Percentiles rank a stretch among this genome's conserved stretches.
Conservation (phyloP, 768 basidiomycete species). For the Termitomyces bulborhizus region DNA sequence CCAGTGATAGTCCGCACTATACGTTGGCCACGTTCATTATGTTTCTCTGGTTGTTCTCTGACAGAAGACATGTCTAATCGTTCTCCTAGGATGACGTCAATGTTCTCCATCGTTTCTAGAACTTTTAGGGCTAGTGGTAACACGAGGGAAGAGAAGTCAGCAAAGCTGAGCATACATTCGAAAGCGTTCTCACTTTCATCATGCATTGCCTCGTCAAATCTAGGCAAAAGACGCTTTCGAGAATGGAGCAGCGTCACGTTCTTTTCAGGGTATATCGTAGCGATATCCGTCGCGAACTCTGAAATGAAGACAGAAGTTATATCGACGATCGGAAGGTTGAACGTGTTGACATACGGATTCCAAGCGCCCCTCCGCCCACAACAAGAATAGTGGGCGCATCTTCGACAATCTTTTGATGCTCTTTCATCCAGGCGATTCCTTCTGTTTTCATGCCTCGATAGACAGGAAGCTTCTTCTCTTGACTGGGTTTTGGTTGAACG, state of each 20-base stretch:
- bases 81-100: constrained; percentile 49
- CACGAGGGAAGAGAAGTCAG: not conserved
- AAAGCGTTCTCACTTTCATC: not conserved
- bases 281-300: constrained; percentile 66
- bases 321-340: not conserved
- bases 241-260: constrained; percentile 57
- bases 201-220: constrained; percentile 4
- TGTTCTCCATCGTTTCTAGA: constrained; percentile 30
- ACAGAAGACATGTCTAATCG: constrained; percentile 40
- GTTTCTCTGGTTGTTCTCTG: constrained; percentile 18
- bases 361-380: constrained; percentile 69
- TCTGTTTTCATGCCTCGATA: constrained; percentile 42
- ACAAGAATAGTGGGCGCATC: constrained; percentile 48
- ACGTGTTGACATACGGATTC: constrained; percentile 48
- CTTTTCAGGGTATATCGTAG: constrained; percentile 44
- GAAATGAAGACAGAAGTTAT: not conserved
- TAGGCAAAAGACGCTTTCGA: constrained; percentile 23
- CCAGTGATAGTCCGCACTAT: constrained; percentile 44
- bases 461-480: constrained; percentile 8
- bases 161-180: not conserved
- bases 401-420: constrained; percentile 43
- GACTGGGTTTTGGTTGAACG: not conserved
- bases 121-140: constrained; percentile 28
- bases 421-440: constrained; percentile 43
- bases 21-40: constrained; percentile 21